Conservation (phyloP, 257 asterid genomes). For the Solanum tarapatanum region DNA sequence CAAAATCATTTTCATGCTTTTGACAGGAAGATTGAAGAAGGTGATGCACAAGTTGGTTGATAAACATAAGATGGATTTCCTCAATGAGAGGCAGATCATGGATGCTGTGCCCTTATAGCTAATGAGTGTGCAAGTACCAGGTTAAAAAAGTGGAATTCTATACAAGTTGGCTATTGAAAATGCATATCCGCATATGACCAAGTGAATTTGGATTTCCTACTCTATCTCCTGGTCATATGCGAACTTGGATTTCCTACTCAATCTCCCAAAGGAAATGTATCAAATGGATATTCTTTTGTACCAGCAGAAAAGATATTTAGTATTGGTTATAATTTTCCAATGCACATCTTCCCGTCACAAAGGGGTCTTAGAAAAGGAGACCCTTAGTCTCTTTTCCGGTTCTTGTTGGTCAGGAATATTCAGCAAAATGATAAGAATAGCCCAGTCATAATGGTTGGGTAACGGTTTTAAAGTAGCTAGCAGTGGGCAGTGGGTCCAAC, state of each 20-base stretch:
- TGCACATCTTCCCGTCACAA: not conserved
- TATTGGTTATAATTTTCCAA: not conserved
- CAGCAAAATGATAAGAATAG: not conserved
- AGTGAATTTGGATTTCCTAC: not conserved
- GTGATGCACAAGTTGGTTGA: not conserved
- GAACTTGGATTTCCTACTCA: not conserved
- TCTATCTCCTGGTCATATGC: not conserved
- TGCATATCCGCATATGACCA: not conserved
- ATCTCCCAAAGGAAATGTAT: not conserved
- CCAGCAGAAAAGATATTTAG: not conserved
- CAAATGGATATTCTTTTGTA: not conserved
- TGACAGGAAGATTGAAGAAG: not conserved
- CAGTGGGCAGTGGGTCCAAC: not conserved
- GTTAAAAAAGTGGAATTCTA: not conserved
- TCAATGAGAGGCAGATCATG: not conserved
- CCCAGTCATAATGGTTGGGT: not conserved
- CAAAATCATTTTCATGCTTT: not conserved
- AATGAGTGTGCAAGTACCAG: not conserved
- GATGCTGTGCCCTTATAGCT: not conserved
- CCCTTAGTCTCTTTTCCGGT: not conserved
- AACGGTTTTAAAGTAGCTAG: not conserved
- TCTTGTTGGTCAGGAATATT: not conserved
- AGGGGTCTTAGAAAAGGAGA: not conserved
- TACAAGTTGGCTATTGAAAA: not conserved
- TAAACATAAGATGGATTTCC: not conserved